phyloP scores from a whole-genome alignment of 2,329 filamentous ascomycete genomes.

The Colletotrichum spaethianum region DNA sequence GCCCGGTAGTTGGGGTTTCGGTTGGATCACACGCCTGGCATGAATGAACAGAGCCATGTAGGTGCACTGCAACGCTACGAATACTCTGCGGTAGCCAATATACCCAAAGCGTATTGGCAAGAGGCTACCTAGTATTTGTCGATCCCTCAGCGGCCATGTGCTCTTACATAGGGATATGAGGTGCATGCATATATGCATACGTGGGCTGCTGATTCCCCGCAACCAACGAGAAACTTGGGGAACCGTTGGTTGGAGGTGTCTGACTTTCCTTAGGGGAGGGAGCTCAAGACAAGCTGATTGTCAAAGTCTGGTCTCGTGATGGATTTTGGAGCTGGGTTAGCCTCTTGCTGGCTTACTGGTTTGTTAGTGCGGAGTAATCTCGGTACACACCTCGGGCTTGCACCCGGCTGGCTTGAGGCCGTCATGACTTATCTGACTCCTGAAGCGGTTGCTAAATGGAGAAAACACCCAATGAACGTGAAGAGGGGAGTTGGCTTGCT shows the following conservation, averaged over 20 bases:
- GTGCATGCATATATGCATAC: background rate
- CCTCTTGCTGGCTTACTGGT: background rate
- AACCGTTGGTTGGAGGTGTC: background rate
- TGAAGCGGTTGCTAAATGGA: background rate
- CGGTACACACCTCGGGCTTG: background rate
- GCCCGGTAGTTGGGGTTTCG: background rate
- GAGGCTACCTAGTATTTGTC: background rate
- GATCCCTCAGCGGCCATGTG: conserved; percentile 23
- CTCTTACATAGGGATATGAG: background rate
- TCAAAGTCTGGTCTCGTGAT: conserved; percentile 20
- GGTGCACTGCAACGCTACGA: conserved; percentile 20
- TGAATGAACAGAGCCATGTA: conserved; percentile 9
- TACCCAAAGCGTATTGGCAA: background rate
- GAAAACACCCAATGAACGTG: too few relatives aligned
- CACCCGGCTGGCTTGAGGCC: background rate
- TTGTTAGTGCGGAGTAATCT: background rate
- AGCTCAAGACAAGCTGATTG: conserved; percentile 7
- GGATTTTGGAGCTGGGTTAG: background rate
- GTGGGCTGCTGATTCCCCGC: conserved; percentile 20
- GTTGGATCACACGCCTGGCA: conserved; percentile 22
- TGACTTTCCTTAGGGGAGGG: background rate
- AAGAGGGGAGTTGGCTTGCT: background rate
- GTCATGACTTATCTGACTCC: background rate
- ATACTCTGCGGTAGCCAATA: background rate
- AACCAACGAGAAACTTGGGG: background rate